A percentile compares a stretch with the other conserved stretches of the same genome.
These are phyloP conservation scores for Peniophora sp. DNA, from an alignment of 1,284 basidiomycete genomes.

Conservation along the genomic window DNA sequence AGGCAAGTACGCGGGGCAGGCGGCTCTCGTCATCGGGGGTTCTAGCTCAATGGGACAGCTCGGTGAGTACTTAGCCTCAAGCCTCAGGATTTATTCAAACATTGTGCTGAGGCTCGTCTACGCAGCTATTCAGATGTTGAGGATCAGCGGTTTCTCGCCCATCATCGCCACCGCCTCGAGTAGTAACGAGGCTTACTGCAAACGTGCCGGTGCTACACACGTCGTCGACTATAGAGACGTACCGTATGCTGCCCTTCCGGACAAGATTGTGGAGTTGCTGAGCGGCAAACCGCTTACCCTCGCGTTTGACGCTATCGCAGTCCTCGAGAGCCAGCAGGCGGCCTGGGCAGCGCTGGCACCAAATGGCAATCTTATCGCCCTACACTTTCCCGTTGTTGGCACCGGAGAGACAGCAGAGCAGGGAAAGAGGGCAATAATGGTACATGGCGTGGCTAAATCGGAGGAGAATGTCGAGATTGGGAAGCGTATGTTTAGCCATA, in stretches of 20 bases:
- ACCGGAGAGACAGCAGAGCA: conserved; percentile 12
- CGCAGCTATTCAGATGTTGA: conserved; percentile 34
- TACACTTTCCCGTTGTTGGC: conserved; percentile 10
- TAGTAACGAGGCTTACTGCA: conserved; percentile 32
- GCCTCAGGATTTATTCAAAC: conserved; percentile 16
- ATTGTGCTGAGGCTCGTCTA: conserved; percentile 1
- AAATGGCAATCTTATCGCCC: conserved; percentile 5
- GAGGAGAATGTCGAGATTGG: conserved; percentile 18
- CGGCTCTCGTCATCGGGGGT: conserved; percentile 27
- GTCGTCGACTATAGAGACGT: conserved; percentile 29
- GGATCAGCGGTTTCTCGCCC: conserved; percentile 37
- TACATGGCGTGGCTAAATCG: conserved; percentile 18
- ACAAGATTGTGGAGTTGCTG: conserved; percentile 10
- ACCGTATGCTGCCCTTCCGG: conserved; percentile 8
- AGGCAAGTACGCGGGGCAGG: conserved; percentile 17
- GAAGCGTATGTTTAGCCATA: conserved; percentile 9
- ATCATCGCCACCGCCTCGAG: conserved; percentile 41
- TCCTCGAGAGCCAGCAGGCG: conserved; percentile 14
- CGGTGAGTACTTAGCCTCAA: no score
- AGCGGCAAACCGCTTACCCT: conserved; percentile 8
- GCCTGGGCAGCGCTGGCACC: conserved; percentile 16
- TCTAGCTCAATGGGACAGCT: conserved; percentile 27
- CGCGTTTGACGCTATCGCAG: conserved; percentile 26
- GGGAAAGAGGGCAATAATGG: conserved; percentile 15
- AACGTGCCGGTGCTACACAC: conserved; percentile 40